Conservation (phyloP, 257 asterid genomes). For the Nicotiana benthamiana region DNA sequence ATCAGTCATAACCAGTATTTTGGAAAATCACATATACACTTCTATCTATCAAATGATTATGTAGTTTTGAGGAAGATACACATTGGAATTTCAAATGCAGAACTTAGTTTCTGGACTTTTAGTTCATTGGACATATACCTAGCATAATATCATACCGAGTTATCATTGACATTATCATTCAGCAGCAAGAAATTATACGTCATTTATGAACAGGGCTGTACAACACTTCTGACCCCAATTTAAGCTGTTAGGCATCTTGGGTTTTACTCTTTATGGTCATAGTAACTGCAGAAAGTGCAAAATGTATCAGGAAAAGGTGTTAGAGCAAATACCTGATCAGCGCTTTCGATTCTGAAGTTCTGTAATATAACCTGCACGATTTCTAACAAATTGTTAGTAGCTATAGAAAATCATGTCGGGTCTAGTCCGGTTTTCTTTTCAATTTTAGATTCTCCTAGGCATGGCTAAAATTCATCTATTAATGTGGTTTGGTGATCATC, state of each 20-base stretch:
- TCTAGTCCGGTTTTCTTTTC: neutral
- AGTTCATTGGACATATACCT: neutral
- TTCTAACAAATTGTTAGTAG: neutral
- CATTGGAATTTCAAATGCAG: neutral
- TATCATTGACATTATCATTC: neutral
- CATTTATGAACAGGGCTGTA: neutral
- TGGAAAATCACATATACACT: neutral
- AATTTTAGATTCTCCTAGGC: neutral
- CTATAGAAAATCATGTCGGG: neutral
- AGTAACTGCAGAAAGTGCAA: neutral
- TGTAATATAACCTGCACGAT: neutral
- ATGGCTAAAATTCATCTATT: neutral
- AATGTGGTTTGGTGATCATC: neutral
- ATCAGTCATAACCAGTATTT: neutral
- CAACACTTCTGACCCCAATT: neutral
- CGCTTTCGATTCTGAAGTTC: neutral
- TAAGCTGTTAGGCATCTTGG: neutral
- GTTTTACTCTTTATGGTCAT: neutral
- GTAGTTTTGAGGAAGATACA: neutral
- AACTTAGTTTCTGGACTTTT: neutral
- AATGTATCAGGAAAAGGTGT: neutral
- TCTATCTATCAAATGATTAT: neutral
- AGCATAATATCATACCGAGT: neutral
- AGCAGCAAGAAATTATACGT: neutral
- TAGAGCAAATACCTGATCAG: neutral